Conservation (phyloP, 2,329 filamentous ascomycete species). For the Penicillium concentricum region DNA sequence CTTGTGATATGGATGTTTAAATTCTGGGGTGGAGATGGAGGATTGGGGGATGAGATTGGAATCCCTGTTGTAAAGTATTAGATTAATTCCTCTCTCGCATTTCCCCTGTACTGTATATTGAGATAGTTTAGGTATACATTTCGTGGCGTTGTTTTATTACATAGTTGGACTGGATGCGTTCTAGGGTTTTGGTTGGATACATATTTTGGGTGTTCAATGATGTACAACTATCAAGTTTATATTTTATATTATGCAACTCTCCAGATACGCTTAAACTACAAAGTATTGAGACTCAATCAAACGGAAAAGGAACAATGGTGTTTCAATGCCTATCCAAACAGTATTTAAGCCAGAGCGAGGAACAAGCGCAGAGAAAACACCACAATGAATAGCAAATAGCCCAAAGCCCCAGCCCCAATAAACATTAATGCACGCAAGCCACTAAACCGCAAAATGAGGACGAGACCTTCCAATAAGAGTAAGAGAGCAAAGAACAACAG, state of each 20-base stretch:
- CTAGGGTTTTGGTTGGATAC: neutral
- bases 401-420: neutral
- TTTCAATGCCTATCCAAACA: neutral
- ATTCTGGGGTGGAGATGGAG: neutral
- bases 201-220: neutral
- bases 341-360: neutral
- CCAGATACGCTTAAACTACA: neutral
- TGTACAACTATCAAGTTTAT: neutral
- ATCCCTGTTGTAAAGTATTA: constrained; percentile 1
- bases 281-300: neutral
- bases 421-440: neutral
- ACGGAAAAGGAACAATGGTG: neutral
- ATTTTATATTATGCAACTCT: neutral
- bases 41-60: neutral
- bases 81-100: neutral
- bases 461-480: neutral
- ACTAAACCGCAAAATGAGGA: neutral
- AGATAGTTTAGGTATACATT: neutral
- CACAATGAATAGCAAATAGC: neutral
- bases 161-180: neutral
- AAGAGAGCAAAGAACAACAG: neutral
- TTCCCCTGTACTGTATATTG: neutral
- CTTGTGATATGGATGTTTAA: neutral
- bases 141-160: neutral
- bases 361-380: neutral